These are phyloP conservation scores for Trichophyton simii DNA, from an alignment of 2,329 filamentous ascomycete species.

Conservation along the genomic window DNA sequence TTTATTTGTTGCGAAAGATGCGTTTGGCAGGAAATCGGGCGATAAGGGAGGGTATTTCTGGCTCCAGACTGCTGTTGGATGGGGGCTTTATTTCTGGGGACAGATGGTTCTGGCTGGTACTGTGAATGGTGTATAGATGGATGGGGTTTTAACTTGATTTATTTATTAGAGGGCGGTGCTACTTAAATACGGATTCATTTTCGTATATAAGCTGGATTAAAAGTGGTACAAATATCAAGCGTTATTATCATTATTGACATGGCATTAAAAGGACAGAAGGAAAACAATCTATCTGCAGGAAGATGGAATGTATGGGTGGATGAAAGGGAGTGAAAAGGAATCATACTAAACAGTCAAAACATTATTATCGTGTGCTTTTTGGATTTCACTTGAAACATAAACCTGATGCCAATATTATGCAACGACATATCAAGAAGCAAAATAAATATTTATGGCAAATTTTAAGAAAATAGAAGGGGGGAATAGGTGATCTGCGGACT, in stretches of 20 bases:
- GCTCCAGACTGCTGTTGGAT: slow-evolving; percentile 14
- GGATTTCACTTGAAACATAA: not conserved
- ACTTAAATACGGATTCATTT: not conserved
- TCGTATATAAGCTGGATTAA: not conserved
- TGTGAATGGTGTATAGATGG: not conserved
- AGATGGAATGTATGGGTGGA: not conserved
- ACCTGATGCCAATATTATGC: not conserved
- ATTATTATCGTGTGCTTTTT: not conserved
- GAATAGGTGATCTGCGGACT: not conserved
- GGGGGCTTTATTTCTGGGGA: slow-evolving; percentile 21
- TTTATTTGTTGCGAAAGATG: slow-evolving; percentile 22
- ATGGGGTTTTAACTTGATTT: not conserved
- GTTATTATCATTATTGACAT: not conserved
- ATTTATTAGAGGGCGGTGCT: not conserved
- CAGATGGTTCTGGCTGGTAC: slow-evolving; percentile 20
- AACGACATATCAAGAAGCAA: not conserved
- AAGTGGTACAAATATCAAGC: not conserved
- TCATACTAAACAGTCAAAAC: not conserved
- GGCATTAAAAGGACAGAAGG: not conserved
- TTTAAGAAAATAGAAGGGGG: not conserved
- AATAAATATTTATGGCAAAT: not conserved
- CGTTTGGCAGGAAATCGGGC: slow-evolving; percentile 15
- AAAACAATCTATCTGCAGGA: not conserved
- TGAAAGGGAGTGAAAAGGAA: not conserved
- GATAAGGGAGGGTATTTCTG: slow-evolving; percentile 10